These are phyloP conservation scores for Lichtheimia ramosa DNA, from an alignment of 371 early-diverging fungal genomes.

Conservation along the genomic window DNA sequence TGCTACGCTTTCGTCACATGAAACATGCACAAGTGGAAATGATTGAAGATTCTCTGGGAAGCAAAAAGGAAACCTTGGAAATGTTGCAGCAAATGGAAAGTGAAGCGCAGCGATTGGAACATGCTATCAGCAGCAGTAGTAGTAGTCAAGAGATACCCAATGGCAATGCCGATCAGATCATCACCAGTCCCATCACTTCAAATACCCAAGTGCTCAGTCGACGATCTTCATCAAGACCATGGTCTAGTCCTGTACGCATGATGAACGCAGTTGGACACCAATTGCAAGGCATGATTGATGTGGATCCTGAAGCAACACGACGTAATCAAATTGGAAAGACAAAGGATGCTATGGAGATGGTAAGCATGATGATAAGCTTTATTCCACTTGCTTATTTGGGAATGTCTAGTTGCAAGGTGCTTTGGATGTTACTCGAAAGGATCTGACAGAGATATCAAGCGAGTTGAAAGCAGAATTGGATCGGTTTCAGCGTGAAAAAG, in stretches of 20 bases:
- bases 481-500: conserved; percentile 89
- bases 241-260: conserved; percentile 45
- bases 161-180: conserved; percentile 31
- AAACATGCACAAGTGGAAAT: conserved; percentile 87
- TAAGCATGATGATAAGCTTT: no score
- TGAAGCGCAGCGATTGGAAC: conserved; percentile 85
- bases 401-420: conserved; percentile 69
- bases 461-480: conserved; percentile 88
- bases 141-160: conserved; percentile 37
- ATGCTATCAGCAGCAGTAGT: conserved; percentile 54
- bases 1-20: conserved; percentile 79
- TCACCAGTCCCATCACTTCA: neutral
- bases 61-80: conserved; percentile 66
- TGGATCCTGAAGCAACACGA: conserved; percentile 90
- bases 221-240: conserved; percentile 37
- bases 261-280: conserved; percentile 73
- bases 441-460: conserved; percentile 71
- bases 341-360: conserved; percentile 76
- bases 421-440: conserved; percentile 65
- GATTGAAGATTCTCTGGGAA: conserved; percentile 69
- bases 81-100: conserved; percentile 74
- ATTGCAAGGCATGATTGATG: conserved; percentile 89
- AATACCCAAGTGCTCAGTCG: conserved; percentile 9
- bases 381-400: neutral
- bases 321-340: conserved; percentile 88